Evolutionary conservation across 2,329 filamentous ascomycete genomes (phyloP), one percentile per base, ranked within the genome.

Genomic region (Aspergillus versicolor): DNA sequence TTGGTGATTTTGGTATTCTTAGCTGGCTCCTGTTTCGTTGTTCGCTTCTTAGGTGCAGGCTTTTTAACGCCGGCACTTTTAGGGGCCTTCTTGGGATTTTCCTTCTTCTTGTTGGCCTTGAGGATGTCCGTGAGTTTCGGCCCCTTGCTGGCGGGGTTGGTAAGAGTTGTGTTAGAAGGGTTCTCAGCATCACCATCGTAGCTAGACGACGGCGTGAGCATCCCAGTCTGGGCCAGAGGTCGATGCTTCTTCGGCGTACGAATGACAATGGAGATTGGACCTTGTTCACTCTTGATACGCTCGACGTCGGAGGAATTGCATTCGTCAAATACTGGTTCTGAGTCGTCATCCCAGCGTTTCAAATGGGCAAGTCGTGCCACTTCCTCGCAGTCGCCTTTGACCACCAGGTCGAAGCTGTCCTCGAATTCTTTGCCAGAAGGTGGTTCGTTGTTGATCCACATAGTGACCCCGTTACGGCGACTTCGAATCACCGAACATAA

Each of bases 401-500:
- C 89, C 17, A 97, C 86, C 59, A 97, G 77, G 73, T 99, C 94
- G 89, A 92, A 99, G 68, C 91, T 92, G 61, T 95, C 89, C 70
- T 93, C 92, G 61, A 97, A 88, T 57, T 97, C 92, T 62, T 85
- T 87, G 19, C 90, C 88, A 43, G 87, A 83, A 1, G 94, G 94
- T 63, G 90, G 82, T 59, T 96, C 92, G 53, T 91, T 85, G 74
- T 97, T 97, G 75, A 99, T 90, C 91, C 93, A 99, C 49, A 95
- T 88, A 0, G 92, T 91, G 57, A 96, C 84, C 1, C 93, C 92
- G 65, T 95, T 86, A 32, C 73, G 71, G 54, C 91, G 86, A 66
- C 88, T 86, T 60, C 92, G 84, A n/a, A 95, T 90, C 32, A 91
- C 88, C 49, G 88, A 86, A 72, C 92, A 97, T 83, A 97, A 86